Evolutionary conservation across 2,329 filamentous ascomycete genomes (phyloP).

Genomic region (Microdochium nivale): DNA sequence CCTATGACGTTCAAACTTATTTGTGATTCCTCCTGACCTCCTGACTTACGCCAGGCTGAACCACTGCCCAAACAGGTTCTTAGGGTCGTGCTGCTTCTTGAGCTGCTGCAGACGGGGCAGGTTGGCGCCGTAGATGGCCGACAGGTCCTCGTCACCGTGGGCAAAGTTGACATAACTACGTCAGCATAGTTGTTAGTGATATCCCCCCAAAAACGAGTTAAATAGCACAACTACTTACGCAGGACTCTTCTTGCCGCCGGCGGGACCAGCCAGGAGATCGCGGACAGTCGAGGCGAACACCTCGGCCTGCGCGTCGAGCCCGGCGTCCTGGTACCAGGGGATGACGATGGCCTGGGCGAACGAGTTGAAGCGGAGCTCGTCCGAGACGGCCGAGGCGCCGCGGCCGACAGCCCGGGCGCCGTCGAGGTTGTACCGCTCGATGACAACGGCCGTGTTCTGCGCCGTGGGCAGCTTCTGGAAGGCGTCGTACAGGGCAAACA

Average conservation of each 20-base stretch:
- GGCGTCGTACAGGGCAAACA: constrained; percentile 26
- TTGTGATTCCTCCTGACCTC: no score
- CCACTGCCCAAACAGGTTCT: constrained; percentile 18
- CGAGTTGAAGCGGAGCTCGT: constrained; percentile 1
- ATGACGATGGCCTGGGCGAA: constrained; percentile 22
- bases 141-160: constrained; percentile 19
- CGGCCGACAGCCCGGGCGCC: constrained; percentile 14
- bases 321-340: constrained; percentile 27
- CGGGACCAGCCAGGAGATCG: constrained; percentile 15
- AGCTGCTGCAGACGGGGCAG: constrained; percentile 14
- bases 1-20: no score
- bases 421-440: constrained; percentile 26
- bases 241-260: constrained; percentile 9
- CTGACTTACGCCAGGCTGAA: constrained; percentile 9
- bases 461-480: constrained; percentile 24
- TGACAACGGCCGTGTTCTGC: constrained; percentile 21
- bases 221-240: constrained; percentile 12
- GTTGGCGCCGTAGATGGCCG: constrained; percentile 15
- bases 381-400: constrained; percentile 21
- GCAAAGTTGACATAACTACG: constrained; percentile 26
- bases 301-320: constrained; percentile 23
- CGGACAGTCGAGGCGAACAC: constrained; percentile 21
- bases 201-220: no score
- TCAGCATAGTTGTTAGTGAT: no score
- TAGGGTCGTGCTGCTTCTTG: constrained; percentile 18